These are phyloP conservation scores for Blastobotrys americana DNA, from an alignment of 805 yeast genomes.

Conservation along the genomic window DNA sequence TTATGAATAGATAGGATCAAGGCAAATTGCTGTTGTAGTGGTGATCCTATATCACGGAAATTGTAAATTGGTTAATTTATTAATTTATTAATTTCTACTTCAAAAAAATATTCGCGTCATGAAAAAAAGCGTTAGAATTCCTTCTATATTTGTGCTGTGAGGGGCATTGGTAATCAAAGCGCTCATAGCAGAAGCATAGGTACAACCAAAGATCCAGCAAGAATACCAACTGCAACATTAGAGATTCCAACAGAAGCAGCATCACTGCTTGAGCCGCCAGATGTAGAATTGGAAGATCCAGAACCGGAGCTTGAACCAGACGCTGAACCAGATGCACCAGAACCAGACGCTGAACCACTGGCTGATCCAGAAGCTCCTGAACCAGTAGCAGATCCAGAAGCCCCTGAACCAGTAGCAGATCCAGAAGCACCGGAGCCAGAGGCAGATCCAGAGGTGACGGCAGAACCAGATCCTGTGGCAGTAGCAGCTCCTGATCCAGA, in stretches of 20 bases:
- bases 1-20: too few relatives aligned
- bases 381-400: background rate
- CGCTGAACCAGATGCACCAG: background rate
- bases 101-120: background rate
- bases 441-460: constrained; percentile 1
- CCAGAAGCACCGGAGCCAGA: constrained; percentile 5
- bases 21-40: too few relatives aligned
- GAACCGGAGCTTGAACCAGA: constrained; percentile 1
- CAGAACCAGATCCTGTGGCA: constrained; percentile 1
- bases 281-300: constrained; percentile 10
- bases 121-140: too few relatives aligned
- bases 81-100: too few relatives aligned
- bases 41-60: too few relatives aligned
- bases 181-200: background rate
- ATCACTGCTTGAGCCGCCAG: constrained; percentile 8
- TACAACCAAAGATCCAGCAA: background rate
- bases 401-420: constrained; percentile 2
- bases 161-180: too few relatives aligned
- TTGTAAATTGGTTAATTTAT: too few relatives aligned
- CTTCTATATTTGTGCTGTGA: too few relatives aligned
- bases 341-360: background rate
- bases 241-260: constrained; percentile 6
- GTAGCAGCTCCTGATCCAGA: background rate
- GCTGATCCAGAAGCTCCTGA: constrained; percentile 1
- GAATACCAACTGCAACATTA: constrained; percentile 2